Percentiles rank a stretch among this genome's conserved stretches.
These are phyloP conservation scores for Daedalea quercina DNA, from an alignment of 768 basidiomycete genomes.

Conservation along the genomic window DNA sequence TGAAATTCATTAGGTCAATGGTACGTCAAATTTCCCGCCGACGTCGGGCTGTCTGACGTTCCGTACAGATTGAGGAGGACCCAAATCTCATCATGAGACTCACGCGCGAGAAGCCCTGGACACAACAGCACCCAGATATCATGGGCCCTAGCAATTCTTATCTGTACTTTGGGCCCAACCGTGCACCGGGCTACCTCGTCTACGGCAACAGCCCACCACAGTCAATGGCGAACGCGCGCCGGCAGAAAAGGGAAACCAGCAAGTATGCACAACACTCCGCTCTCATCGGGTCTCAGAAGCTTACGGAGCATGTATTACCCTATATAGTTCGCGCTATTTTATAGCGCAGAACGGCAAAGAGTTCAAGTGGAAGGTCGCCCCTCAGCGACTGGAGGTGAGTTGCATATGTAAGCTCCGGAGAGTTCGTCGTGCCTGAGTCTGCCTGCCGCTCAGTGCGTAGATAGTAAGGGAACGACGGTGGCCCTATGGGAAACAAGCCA, in stretches of 20 bases:
- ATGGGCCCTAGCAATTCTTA: slow-evolving; percentile 79
- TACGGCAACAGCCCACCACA: slow-evolving; percentile 59
- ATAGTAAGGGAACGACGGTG: slow-evolving; percentile 46
- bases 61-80: slow-evolving; percentile 41
- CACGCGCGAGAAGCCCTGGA: slow-evolving; percentile 59
- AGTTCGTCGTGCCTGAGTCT: slow-evolving; percentile 4
- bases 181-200: slow-evolving; percentile 52
- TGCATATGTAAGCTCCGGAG: not conserved
- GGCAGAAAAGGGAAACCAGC: slow-evolving; percentile 55
- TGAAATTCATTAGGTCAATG: slow-evolving; percentile 8
- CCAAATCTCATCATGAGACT: slow-evolving; percentile 62
- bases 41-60: not conserved
- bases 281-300: not conserved
- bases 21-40: slow-evolving; percentile 2
- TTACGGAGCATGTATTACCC: not conserved
- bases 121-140: slow-evolving; percentile 57
- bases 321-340: slow-evolving; percentile 65
- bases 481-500: slow-evolving; percentile 65
- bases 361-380: slow-evolving; percentile 67
- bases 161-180: slow-evolving; percentile 68
- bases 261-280: slow-evolving; percentile 38
- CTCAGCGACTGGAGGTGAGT: slow-evolving; percentile 64
- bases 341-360: slow-evolving; percentile 60
- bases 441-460: slow-evolving; percentile 43
- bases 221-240: slow-evolving; percentile 50